phyloP scores from a whole-genome alignment of 2,329 filamentous ascomycete genomes.

The Samsoniella hepiali region DNA sequence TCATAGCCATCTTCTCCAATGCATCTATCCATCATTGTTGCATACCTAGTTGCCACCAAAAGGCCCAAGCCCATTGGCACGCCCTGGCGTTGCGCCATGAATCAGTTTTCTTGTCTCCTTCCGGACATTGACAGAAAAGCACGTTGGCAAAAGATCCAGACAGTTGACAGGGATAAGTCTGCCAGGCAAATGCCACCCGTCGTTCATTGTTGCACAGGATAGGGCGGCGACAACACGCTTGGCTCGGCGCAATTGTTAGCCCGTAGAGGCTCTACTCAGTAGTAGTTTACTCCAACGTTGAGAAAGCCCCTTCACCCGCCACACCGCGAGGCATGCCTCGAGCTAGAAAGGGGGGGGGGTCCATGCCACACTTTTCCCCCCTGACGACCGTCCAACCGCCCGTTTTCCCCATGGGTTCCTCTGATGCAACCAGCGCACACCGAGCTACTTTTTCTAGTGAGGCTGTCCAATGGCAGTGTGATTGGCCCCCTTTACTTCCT shows the following conservation, averaged over 20 bases:
- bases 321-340: too few species aligned
- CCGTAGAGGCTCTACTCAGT: not conserved
- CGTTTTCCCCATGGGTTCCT: too few species aligned
- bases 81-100: not conserved
- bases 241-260: conserved; percentile 8
- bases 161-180: not conserved
- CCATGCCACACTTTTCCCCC: not conserved
- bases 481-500: not conserved
- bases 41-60: not conserved
- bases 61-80: not conserved
- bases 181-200: too few species aligned
- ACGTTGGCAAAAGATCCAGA: conserved; percentile 1
- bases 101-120: conserved; percentile 9
- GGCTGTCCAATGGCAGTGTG: not conserved
- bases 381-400: not conserved
- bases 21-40: conserved; percentile 9
- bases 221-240: not conserved
- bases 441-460: not conserved
- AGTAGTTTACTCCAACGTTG: not conserved
- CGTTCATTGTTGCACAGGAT: not conserved
- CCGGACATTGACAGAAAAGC: not conserved
- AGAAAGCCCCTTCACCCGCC: not conserved
- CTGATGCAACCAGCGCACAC: too few species aligned
- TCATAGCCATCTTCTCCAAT: not conserved
- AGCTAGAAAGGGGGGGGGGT: not conserved